Base-by-base conservation (phyloP, 441 rosid genomes). In the Hypseocharis bilobata region DNA sequence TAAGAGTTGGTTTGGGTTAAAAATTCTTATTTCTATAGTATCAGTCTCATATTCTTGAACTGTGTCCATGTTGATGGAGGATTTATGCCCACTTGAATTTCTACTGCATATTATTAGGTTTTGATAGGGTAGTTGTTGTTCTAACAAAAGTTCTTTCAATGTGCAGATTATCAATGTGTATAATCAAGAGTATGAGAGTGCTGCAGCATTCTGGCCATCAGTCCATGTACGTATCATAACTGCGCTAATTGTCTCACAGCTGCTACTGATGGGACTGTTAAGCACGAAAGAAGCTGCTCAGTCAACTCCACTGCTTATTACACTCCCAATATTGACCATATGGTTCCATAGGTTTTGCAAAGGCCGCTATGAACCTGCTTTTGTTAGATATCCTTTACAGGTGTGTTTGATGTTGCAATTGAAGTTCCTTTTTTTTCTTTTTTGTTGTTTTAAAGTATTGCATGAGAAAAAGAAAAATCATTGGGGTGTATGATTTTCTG, bases 111-210 rank as follows among this genome's bases (percentile, higher is more conserved):
- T n/a, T n/a, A n/a, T n/a, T n/a, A n/a, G n/a, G n/a, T n/a, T n/a
- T n/a, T n/a, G n/a, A n/a, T n/a, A n/a, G n/a, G n/a, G n/a, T n/a
- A n/a, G n/a, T n/a, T n/a, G n/a, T n/a, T n/a, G n/a, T n/a, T n/a
- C n/a, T n/a, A n/a, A n/a, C n/a, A n/a, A n/a, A n/a, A n/a, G n/a
- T 54, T 34, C 28, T 67, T 68, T 64, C 22, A 56, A 11, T 55
- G 32, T 73, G 76, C 82, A 94, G 99, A 85, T 94, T 61, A 94
- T 94, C 70, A 94, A 94, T 64, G 97, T 94, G 65, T 89, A 91
- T 77, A 82, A 83, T 70, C 95, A 93, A 54, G 81, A 84, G 77
- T 93, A 93, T 13, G 98, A 93, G 76, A 91, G 99, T 30, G 96
- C 63, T 0, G 96, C 94, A 28, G 87, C 87, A 68, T 94, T 89